These are phyloP conservation scores for Spiraea crenata DNA, from an alignment of 331 rosid species.

Conservation along the genomic window DNA sequence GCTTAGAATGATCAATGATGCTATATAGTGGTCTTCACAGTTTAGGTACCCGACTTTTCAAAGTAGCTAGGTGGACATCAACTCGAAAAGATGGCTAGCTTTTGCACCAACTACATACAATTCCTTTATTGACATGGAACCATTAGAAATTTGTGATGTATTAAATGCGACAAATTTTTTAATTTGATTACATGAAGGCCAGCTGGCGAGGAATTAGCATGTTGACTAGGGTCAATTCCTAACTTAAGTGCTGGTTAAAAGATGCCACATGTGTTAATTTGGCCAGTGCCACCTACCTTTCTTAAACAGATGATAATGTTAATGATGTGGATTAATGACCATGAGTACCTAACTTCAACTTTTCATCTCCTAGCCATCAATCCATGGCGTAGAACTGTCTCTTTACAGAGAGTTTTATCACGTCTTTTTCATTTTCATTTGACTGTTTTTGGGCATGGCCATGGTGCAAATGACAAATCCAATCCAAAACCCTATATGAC, in stretches of 20 bases:
- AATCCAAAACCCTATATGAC: neutral
- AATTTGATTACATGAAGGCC: no score
- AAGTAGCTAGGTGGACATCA: neutral
- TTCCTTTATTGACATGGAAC: neutral
- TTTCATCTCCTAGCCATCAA: neutral
- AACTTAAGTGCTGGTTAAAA: conserved; percentile 19
- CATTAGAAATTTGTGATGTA: neutral
- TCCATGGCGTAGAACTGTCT: neutral
- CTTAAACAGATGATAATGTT: neutral
- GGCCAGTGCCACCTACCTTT: conserved; percentile 9
- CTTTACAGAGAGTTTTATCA: neutral
- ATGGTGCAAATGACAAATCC: neutral
- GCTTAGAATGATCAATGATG: neutral
- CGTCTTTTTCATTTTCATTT: neutral
- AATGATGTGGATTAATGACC: neutral
- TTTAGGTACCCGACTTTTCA: conserved; percentile 12
- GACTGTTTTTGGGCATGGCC: neutral
- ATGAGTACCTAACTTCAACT: neutral
- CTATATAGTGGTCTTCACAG: neutral
- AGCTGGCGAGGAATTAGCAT: neutral
- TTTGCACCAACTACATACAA: neutral
- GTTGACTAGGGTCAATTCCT: neutral
- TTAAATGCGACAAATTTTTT: no score
- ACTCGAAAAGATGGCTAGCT: conserved; percentile 8
- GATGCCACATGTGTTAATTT: neutral